Conservation (phyloP, 1,284 basidiomycete genomes). For the Microbotryum silenes-acaulis region DNA sequence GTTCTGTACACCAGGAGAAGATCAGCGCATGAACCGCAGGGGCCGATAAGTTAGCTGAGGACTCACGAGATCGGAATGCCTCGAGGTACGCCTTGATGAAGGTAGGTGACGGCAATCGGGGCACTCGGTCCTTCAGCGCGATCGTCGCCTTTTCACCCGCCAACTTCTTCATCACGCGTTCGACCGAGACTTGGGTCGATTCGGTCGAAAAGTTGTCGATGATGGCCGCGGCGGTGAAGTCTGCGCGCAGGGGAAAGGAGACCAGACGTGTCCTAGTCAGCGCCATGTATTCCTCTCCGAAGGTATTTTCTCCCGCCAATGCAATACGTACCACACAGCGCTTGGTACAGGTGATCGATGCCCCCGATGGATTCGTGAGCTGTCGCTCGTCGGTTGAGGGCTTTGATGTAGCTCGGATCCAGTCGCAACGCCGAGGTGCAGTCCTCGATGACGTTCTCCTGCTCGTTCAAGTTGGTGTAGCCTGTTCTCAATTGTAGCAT, state of each 20-base stretch:
- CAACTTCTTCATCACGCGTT: slow-evolving; percentile 83
- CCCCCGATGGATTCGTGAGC: slow-evolving; percentile 74
- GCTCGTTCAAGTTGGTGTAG: slow-evolving; percentile 80
- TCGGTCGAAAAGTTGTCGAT: slow-evolving; percentile 86
- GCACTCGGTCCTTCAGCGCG: slow-evolving; percentile 64
- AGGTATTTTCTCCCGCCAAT: too few relatives aligned
- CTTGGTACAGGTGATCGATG: slow-evolving; percentile 52
- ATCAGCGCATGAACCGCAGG: background rate
- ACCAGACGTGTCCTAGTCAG: background rate
- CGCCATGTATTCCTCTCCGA: background rate
- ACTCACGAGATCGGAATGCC: slow-evolving; percentile 75
- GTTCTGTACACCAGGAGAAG: slow-evolving; percentile 45
- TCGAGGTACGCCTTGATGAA: slow-evolving; percentile 96
- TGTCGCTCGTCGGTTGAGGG: slow-evolving; percentile 82
- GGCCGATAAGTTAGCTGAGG: background rate
- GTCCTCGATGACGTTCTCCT: slow-evolving; percentile 79
- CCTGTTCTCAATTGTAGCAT: slow-evolving; percentile 46
- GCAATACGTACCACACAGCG: slow-evolving; percentile 60
- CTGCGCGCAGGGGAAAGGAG: slow-evolving; percentile 44
- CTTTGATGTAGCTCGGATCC: slow-evolving; percentile 85
- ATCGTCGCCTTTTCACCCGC: slow-evolving; percentile 63
- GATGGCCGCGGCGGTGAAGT: slow-evolving; percentile 93
- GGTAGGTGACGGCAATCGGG: slow-evolving; percentile 77
- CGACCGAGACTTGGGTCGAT: slow-evolving; percentile 68
- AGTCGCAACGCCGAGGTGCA: slow-evolving; percentile 82